These are phyloP conservation scores for Metschnikowia cubensis DNA, from an alignment of 805 yeast genomes.

Conservation along the genomic window DNA sequence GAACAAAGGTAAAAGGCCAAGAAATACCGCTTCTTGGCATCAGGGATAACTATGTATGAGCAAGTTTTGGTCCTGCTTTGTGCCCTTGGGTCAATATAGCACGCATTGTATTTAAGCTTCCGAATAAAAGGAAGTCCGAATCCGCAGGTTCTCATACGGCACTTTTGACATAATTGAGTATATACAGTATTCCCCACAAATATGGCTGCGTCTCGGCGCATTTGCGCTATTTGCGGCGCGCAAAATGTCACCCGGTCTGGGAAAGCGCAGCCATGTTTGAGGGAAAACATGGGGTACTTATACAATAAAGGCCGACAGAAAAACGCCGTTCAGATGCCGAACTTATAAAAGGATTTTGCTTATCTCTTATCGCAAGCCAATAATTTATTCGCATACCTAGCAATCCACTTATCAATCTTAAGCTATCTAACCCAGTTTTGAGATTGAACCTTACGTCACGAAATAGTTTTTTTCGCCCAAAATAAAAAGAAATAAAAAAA, in stretches of 20 bases:
- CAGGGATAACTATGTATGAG: background rate
- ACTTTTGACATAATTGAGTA: background rate
- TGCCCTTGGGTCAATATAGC: background rate
- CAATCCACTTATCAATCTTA: background rate
- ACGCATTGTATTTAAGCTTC: background rate
- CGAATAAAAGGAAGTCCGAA: background rate
- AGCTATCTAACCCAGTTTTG: background rate
- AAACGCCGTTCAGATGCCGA: slow-evolving; percentile 7
- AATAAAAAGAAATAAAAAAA: background rate
- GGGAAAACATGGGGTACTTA: slow-evolving; percentile 5
- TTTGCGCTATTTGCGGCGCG: background rate
- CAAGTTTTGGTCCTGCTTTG: background rate
- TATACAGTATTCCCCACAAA: slow-evolving; percentile 5
- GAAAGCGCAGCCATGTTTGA: background rate
- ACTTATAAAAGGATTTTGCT: slow-evolving; percentile 1
- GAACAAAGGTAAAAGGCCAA: background rate
- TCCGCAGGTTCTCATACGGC: slow-evolving; percentile 3
- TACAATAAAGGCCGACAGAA: background rate
- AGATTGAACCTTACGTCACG: background rate
- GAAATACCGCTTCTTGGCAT: background rate
- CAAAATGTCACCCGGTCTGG: background rate
- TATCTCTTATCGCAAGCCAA: slow-evolving; percentile 9
- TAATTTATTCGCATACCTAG: background rate
- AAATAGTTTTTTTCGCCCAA: background rate
- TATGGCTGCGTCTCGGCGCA: background rate